Evolutionary conservation across 805 yeast species (phyloP), one percentile per base, ranked within the genome.

Genomic region (Kurtzmaniella fragi): DNA sequence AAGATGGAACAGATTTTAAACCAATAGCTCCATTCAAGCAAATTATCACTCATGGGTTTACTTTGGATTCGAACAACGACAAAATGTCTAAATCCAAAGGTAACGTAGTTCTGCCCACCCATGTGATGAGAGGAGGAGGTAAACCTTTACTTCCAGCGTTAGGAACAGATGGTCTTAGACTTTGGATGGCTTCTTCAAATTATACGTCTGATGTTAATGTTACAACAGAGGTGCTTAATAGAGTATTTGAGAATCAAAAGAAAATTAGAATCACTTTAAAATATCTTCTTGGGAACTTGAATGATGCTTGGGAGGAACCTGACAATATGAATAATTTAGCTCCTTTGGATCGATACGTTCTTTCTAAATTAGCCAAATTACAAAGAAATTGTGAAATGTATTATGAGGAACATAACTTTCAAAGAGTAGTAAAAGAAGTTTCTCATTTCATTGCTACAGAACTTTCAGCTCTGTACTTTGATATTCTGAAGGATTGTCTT

Each of bases 1-100:
- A 84, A 3, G 52, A 62, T 9, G 57, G 57, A 3, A 44, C 37
- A 8, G 34, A 52, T 11, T 63, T 61, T 46, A 50, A 62, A 28
- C 46, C 64, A 0, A 52, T 50, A 3, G 63, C 65, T 1, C 98
- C 99, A 0, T 93, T 76, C 60, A 74, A 73, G 43, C 70, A 73
- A 17, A 75, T 93, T 28, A 73, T 93, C 20, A 93, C 99, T 0
- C 99, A 93, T 59, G 99, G 99, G 0, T 93, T 93, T 55, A 83
- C 86, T 0, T 64, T 93, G 43, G 99, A 93, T 62, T 87, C 80
- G 47, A 77, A 81, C 44, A 91, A 93, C 13, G 73, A 75, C 41
- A 93, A 93, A 53, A 91, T 91, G 98, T 90, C 97, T 3, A 93
- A 93, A 55, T 87, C 96, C 0, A 62, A 84, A 29, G 96, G 97